Conservation (phyloP, 768 basidiomycete genomes). For the Hydnum rufescens region DNA sequence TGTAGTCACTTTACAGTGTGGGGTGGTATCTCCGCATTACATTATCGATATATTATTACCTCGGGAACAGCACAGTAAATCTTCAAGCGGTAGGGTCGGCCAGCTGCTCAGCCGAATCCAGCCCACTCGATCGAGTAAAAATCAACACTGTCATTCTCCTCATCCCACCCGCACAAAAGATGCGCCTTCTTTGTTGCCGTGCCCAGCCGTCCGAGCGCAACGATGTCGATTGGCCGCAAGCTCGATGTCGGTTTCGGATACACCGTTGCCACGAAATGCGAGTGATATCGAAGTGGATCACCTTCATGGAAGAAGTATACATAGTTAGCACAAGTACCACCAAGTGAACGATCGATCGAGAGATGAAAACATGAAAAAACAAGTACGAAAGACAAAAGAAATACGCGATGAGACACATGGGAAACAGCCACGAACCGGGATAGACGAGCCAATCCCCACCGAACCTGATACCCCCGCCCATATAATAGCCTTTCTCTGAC, state of each 20-base stretch:
- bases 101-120: conserved; percentile 69
- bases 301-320: conserved; percentile 35
- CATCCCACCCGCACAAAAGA: conserved; percentile 76
- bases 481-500: conserved; percentile 67
- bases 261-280: conserved; percentile 81
- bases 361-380: background rate
- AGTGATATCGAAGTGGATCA: conserved; percentile 89
- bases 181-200: conserved; percentile 97
- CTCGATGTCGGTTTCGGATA: conserved; percentile 36
- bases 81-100: no score
- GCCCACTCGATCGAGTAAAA: conserved; percentile 83
- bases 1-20: no score
- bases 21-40: no score
- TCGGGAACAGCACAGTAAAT: no score
- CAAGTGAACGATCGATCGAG: background rate
- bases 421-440: conserved; percentile 41
- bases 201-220: conserved; percentile 86
- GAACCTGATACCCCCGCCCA: conserved; percentile 84
- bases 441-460: conserved; percentile 95
- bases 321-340: background rate
- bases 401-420: no score
- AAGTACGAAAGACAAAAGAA: background rate
- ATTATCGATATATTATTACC: no score
- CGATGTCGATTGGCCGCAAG: conserved; percentile 78
- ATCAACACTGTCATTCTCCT: conserved; percentile 38